Conservation (phyloP, 2,329 filamentous ascomycete species). For the Clonostachys solani region DNA sequence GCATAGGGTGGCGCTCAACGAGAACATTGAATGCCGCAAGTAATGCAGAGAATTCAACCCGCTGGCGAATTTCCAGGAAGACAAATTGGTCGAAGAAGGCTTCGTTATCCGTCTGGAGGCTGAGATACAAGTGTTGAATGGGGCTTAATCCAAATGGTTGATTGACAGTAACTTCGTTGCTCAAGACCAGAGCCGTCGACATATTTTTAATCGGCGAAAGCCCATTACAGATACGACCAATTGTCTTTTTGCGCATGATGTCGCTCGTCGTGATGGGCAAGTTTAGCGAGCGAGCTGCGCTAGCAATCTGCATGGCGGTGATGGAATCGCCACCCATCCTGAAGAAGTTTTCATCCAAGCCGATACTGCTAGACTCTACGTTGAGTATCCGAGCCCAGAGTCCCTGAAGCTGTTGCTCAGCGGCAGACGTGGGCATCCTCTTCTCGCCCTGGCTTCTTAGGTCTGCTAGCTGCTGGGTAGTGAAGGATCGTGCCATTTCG, state of each 20-base stretch:
- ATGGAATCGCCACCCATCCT: conserved; percentile 39
- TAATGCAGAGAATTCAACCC: neutral
- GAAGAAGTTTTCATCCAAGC: conserved; percentile 37
- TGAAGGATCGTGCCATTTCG: neutral
- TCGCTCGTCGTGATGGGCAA: conserved; percentile 18
- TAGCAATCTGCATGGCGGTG: conserved; percentile 32
- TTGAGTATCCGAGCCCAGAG: neutral
- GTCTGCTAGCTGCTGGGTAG: neutral
- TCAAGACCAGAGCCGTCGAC: too few species aligned
- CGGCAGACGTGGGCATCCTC: neutral
- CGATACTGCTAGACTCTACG: conserved; percentile 9
- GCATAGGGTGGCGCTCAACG: conserved; percentile 8
- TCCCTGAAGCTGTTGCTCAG: neutral
- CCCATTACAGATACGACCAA: too few species aligned
- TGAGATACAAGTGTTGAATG: conserved; percentile 7
- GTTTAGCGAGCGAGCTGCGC: conserved; percentile 15
- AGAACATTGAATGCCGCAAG: conserved; percentile 1
- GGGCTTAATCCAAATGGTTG: conserved; percentile 20
- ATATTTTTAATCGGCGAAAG: too few species aligned
- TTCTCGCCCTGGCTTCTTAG: neutral
- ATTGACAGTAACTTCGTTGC: conserved; percentile 3
- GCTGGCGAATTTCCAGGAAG: conserved; percentile 1
- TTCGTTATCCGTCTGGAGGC: neutral
- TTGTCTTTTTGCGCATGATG: too few species aligned
- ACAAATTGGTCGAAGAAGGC: conserved; percentile 8